phyloP scores from a whole-genome alignment of 1,284 basidiomycete species.

The Exsudoporus floridanus region DNA sequence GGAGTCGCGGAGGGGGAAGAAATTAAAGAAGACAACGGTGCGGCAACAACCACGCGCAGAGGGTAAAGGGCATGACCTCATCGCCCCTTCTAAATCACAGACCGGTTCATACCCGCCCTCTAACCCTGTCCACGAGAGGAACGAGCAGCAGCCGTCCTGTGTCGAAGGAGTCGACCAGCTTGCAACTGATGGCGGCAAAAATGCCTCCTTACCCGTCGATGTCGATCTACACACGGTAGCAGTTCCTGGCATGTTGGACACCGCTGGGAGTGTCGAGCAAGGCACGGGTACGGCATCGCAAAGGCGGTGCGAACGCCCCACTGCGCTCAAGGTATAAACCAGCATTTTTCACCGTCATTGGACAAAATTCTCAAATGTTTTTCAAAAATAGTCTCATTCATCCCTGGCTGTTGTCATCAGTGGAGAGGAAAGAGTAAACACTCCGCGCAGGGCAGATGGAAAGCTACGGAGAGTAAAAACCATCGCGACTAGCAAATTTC shows the following conservation, averaged over 20 bases:
- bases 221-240: background rate
- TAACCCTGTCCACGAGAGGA: background rate
- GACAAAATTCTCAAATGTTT: background rate
- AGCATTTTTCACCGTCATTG: background rate
- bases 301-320: background rate
- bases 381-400: background rate
- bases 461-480: background rate
- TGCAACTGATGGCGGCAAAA: background rate
- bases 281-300: background rate
- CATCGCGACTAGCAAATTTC: background rate
- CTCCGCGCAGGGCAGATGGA: background rate
- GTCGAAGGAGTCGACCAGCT: background rate
- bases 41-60: background rate
- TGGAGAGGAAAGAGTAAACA: background rate
- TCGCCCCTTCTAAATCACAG: background rate
- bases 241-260: too few relatives aligned
- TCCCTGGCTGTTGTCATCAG: background rate
- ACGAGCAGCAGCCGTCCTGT: background rate
- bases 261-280: too few relatives aligned
- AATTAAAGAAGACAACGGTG: background rate
- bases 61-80: background rate
- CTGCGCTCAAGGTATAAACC: slow-evolving; percentile 4
- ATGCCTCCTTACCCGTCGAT: too few relatives aligned
- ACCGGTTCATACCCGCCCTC: background rate
- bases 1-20: background rate